Percentiles rank a stretch among this genome's conserved stretches.
Conservation (phyloP, 176 grass and related monocot species). For the Avena atlantica region DNA sequence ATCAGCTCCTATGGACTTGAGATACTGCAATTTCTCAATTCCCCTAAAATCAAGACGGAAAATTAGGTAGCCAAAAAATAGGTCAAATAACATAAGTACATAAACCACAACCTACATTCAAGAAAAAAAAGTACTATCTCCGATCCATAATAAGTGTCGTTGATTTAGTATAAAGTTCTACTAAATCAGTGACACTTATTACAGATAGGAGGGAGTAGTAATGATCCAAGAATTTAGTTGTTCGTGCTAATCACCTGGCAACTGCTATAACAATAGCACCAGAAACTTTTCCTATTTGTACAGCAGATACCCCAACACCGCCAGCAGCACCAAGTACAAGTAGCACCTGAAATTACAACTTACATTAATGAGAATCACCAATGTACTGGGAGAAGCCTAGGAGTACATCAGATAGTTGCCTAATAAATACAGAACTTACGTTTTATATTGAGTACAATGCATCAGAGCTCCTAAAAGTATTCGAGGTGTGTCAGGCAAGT, state of each 20-base stretch:
- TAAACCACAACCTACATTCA: not conserved
- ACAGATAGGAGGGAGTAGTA: not conserved
- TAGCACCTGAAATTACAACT: slow-evolving; percentile 69
- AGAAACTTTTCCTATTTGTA: slow-evolving; percentile 98
- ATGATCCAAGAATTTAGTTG: slow-evolving; percentile 15
- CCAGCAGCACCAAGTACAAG: slow-evolving; percentile 98
- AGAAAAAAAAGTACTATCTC: not conserved
- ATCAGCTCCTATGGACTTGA: slow-evolving; percentile 87
- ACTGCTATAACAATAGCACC: slow-evolving; percentile 90
- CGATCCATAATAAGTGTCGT: too few relatives aligned
- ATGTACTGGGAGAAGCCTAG: not conserved
- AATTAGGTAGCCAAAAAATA: not conserved
- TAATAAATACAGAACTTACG: not conserved
- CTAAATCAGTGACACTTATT: too few relatives aligned
- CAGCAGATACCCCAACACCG: slow-evolving; percentile 84
- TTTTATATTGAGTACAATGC: not conserved
- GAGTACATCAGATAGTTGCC: not conserved
- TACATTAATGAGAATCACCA: slow-evolving; percentile 15
- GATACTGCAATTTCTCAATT: slow-evolving; percentile 71
- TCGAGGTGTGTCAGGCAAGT: not conserved
- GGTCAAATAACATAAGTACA: slow-evolving; percentile 16
- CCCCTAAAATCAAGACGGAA: slow-evolving; percentile 58
- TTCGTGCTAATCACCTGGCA: slow-evolving; percentile 65
- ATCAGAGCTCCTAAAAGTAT: not conserved
- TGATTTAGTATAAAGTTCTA: too few relatives aligned